A percentile compares a stretch with the other conserved stretches of the same genome.
phyloP scores from a whole-genome alignment of 83 land plant species.

The Isoetes engelmannii region DNA sequence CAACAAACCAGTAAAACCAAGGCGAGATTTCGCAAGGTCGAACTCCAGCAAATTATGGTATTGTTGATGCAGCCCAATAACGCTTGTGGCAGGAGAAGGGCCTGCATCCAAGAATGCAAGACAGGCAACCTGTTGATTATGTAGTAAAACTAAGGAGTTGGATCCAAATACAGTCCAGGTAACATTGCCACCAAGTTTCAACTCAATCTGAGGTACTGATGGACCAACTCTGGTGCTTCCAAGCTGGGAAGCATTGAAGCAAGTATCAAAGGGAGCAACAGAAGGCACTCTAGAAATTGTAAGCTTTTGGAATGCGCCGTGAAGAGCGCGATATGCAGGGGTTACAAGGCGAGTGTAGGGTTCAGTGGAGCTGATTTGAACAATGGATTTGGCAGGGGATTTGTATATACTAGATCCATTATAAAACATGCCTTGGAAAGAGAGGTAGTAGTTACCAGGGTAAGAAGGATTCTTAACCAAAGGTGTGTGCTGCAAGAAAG shows the following conservation, averaged over 20 bases:
- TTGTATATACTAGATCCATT: not conserved
- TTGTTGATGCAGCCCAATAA: not conserved
- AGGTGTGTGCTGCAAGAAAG: too few relatives aligned
- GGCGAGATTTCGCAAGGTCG: not conserved
- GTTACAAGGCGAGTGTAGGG: not conserved
- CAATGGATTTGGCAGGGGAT: too few relatives aligned
- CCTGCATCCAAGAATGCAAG: slow-evolving; percentile 9
- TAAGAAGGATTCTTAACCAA: too few relatives aligned
- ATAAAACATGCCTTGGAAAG: not conserved
- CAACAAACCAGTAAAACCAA: slow-evolving; percentile 7
- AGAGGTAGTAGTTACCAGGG: too few relatives aligned
- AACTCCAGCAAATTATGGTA: not conserved
- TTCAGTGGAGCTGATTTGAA: not conserved
- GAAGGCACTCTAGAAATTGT: not conserved
- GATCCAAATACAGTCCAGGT: slow-evolving; percentile 4
- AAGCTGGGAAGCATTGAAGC: not conserved
- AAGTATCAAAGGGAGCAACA: slow-evolving; percentile 4
- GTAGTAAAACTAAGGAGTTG: not conserved
- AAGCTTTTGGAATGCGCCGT: not conserved
- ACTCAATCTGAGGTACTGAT: not conserved
- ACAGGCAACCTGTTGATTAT: not conserved
- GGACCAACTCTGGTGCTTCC: slow-evolving; percentile 2
- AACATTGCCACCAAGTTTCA: not conserved
- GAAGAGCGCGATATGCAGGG: not conserved
- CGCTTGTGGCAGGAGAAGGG: not conserved